Conservation (phyloP, 805 yeast genomes). For the Wickerhamiella lipophila region DNA sequence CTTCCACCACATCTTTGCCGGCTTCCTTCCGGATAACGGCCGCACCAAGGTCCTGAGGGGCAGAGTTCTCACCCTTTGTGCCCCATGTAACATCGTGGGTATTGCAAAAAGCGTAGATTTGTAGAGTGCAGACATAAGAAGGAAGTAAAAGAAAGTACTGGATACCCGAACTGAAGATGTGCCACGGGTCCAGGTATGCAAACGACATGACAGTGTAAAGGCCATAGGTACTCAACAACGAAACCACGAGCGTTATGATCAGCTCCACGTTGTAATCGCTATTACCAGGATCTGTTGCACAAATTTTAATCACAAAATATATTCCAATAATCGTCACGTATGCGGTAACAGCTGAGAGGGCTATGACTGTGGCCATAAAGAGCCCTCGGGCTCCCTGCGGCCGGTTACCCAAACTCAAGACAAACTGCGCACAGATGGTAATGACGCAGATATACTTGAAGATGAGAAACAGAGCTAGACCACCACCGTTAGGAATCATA, state of each 20-base stretch:
- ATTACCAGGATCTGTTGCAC: conserved; percentile 30
- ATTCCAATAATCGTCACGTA: conserved; percentile 77
- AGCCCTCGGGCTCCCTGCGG: conserved; percentile 89
- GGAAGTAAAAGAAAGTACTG: conserved; percentile 88
- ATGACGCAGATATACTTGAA: conserved; percentile 78
- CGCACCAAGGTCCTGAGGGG: conserved; percentile 56
- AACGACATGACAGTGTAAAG: conserved; percentile 71
- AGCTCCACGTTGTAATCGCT: conserved; percentile 38
- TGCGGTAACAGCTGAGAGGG: conserved; percentile 64
- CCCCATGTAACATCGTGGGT: conserved; percentile 99
- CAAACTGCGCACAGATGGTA: conserved; percentile 73
- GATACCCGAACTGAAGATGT: conserved; percentile 67
- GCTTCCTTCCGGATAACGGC: conserved; percentile 73
- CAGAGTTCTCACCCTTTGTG: conserved; percentile 84
- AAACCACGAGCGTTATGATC: conserved; percentile 55
- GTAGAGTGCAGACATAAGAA: conserved; percentile 80
- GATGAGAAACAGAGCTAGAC: conserved; percentile 68
- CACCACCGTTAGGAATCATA: conserved; percentile 44
- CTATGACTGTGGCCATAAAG: conserved; percentile 57
- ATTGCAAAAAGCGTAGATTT: conserved; percentile 93
- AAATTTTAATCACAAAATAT: conserved; percentile 53
- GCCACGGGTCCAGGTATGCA: conserved; percentile 93
- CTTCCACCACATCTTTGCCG: conserved; percentile 60
- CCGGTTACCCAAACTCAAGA: conserved; percentile 90
- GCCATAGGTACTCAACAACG: conserved; percentile 84